Conservation (phyloP, 768 basidiomycete genomes). For the Suillus ampliporus region DNA sequence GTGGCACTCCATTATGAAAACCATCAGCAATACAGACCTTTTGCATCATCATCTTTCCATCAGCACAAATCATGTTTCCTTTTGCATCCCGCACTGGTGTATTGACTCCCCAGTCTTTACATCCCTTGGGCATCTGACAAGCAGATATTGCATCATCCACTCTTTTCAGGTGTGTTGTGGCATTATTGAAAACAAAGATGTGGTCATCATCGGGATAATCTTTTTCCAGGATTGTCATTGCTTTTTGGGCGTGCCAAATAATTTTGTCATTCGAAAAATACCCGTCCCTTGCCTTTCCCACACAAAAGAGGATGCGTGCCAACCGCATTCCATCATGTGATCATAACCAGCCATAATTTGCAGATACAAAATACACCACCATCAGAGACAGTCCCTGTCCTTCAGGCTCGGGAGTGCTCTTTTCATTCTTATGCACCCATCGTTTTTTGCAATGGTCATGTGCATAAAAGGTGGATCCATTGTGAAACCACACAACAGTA, state of each 20-base stretch:
- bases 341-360: constrained; percentile 37
- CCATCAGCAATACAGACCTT: too few relatives aligned
- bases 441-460: constrained; percentile 35
- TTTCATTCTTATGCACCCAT: too few relatives aligned
- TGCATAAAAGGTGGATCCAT: constrained; percentile 45
- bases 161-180: constrained; percentile 28
- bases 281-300: constrained; percentile 31
- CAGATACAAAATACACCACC: constrained; percentile 42
- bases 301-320: constrained; percentile 28
- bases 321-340: constrained; percentile 26
- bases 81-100: too few relatives aligned
- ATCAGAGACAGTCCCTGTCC: constrained; percentile 42
- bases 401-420: too few relatives aligned
- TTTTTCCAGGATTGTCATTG: constrained; percentile 32
- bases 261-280: constrained; percentile 33
- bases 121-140: constrained; percentile 25
- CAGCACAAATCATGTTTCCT: constrained; percentile 13
- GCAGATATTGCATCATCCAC: constrained; percentile 26
- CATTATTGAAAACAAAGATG: constrained; percentile 31
- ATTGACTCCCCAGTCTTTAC: constrained; percentile 11
- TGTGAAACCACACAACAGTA: constrained; percentile 35
- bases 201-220: constrained; percentile 38
- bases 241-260: constrained; percentile 27
- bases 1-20: too few relatives aligned
- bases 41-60: constrained; percentile 13